phyloP scores from a whole-genome alignment of 192 early-diverging fungal species.

The Coemansia reversa region DNA sequence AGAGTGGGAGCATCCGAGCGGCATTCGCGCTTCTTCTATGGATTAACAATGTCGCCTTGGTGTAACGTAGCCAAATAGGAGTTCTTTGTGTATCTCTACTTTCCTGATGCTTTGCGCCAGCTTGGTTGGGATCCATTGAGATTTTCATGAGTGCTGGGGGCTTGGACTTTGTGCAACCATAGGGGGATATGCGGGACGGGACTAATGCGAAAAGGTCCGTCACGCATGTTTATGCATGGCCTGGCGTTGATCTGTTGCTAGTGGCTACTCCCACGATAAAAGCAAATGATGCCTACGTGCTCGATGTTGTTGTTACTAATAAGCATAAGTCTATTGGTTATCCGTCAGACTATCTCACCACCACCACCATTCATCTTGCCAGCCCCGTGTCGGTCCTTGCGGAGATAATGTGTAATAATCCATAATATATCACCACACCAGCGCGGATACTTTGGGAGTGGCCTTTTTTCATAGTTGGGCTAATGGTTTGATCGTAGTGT shows the following conservation, averaged over 20 bases:
- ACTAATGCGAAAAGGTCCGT: constrained; percentile 5
- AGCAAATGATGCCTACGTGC: neutral
- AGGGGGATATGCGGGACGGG: neutral
- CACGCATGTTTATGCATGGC: neutral
- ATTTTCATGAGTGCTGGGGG: neutral
- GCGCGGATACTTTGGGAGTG: neutral
- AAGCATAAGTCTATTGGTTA: neutral
- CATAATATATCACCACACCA: neutral
- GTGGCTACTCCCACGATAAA: neutral
- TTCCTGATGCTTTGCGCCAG: neutral
- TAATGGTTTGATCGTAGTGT: neutral
- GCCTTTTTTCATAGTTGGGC: neutral
- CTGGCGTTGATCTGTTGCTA: neutral
- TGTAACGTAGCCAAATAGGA: neutral
- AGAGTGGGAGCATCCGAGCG: neutral
- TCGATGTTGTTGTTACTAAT: neutral
- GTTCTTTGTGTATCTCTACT: neutral
- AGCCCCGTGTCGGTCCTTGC: too few relatives aligned
- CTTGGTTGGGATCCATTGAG: neutral
- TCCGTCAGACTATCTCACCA: neutral
- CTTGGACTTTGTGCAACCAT: neutral
- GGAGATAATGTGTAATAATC: neutral
- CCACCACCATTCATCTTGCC: too few relatives aligned
- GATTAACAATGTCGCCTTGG: neutral
- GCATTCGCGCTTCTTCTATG: neutral